Conservation (phyloP, 352 stramenopile species). For the Globisporangium nunn region DNA sequence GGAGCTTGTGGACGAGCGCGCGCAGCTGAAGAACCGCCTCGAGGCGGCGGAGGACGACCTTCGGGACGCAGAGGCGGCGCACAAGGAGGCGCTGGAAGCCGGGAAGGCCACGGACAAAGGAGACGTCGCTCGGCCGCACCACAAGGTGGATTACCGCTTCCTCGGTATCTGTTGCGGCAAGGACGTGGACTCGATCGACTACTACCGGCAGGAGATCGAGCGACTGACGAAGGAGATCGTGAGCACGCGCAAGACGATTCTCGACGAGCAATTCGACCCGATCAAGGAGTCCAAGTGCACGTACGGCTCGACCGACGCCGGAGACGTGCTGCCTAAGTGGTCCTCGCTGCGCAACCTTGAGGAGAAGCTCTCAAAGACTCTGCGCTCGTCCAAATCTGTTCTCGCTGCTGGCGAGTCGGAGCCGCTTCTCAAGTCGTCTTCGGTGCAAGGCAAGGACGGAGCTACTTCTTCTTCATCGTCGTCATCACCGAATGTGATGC, state of each 20-base stretch:
- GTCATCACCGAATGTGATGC: conserved; percentile 45
- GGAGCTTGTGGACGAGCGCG: conserved; percentile 41
- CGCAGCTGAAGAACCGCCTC: conserved; percentile 38
- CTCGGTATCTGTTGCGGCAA: conserved; percentile 38
- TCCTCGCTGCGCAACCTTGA: conserved; percentile 8
- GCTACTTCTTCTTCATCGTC: conserved; percentile 12
- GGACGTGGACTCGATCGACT: conserved; percentile 54
- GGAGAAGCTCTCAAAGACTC: conserved; percentile 9
- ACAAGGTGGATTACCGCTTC: conserved; percentile 31
- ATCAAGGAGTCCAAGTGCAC: conserved; percentile 18
- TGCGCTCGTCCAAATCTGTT: conserved; percentile 4
- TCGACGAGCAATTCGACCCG: conserved; percentile 33
- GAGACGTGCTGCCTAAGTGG: conserved; percentile 5
- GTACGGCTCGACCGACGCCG: conserved; percentile 15
- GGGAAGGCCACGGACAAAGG: conserved; percentile 15
- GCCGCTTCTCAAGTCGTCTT: conserved; percentile 6
- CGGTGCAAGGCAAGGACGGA: conserved; percentile 15
- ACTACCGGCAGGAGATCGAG: conserved; percentile 42
- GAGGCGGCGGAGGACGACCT: conserved; percentile 46
- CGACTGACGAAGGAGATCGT: conserved; percentile 45
- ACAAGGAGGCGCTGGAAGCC: conserved; percentile 9
- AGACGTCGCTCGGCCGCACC: conserved; percentile 26
- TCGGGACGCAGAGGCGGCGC: conserved; percentile 15
- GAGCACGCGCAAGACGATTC: conserved; percentile 37
- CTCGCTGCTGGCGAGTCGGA: conserved; percentile 1